Evolutionary conservation across 495 filamentous ascomycete species (phyloP), one percentile per base, ranked within the genome.

Genomic region (Parmelia sp.): DNA sequence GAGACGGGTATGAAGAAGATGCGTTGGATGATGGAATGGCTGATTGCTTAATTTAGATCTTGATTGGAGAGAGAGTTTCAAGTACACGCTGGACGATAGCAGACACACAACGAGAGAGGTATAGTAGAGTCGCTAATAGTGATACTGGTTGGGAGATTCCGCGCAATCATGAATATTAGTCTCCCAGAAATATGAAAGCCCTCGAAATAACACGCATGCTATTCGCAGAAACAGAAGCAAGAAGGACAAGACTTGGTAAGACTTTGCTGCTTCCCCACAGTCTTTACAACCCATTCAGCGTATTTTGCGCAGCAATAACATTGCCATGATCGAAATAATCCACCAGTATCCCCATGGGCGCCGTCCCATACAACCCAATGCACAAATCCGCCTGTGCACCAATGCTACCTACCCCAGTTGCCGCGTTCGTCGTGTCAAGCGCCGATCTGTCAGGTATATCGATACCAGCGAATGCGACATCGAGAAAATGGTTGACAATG

Each of bases 321-420:
- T 79, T 75, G 0, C 86, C 87, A 56, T 82, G 71, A 71, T 87
- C 83, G 57, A 81, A 86, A 74, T 89, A 90, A 73, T 91, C 88
- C 23, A 87, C 80, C 37, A 90, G 74, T 40, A 89, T 74, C 47
- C 86, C 86, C 58, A 79, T 80, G 15, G 87, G 86, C 66, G 75
- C 78, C 55, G 68, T 68, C 3, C 76, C 78, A 81, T 86, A 88
- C 66, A 84, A 39, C 2, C 63, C 72, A 39, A 74, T 65, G 65
- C 88, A 90, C 35, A 72, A 66, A 42, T 74, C 69, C 11, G 79
- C 78, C 63, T 90, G 85, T 36, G 76, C 72, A 0, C 86, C 85
- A 47, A 90, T 77, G 65, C 85, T 83, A 1, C 85, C 84, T 1
- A 69, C 71, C 1, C 79, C 80, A 0, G 70, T 76, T 15, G 69